These are phyloP conservation scores for Exidia glandulosa DNA, from an alignment of 768 basidiomycete species.

Conservation along the genomic window DNA sequence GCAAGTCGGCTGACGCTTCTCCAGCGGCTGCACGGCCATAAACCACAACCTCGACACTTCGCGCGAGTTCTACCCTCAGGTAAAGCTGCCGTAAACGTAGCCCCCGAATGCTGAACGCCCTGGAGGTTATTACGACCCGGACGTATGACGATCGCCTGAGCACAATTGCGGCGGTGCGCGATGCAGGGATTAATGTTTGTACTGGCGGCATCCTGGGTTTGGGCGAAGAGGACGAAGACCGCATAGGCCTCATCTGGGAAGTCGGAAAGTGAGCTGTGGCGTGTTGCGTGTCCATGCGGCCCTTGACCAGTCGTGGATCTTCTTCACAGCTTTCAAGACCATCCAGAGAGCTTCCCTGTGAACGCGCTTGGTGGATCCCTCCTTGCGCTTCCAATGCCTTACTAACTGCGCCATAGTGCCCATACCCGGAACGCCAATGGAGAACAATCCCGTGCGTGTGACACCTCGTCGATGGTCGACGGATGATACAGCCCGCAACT, in stretches of 20 bases:
- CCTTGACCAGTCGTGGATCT: background rate
- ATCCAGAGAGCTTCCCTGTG: conserved; percentile 98
- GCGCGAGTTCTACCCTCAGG: conserved; percentile 90
- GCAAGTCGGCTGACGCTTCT: background rate
- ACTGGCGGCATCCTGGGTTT: conserved; percentile 93
- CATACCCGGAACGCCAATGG: conserved; percentile 88
- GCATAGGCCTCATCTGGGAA: conserved; percentile 90
- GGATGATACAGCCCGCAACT: no score
- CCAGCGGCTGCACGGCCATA: conserved; percentile 86
- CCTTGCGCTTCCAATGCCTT: background rate
- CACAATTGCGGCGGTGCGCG: conserved; percentile 82
- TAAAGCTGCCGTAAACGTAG: conserved; percentile 22
- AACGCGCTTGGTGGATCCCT: conserved; percentile 52
- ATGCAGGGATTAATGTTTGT: conserved; percentile 94
- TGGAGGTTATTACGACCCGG: conserved; percentile 86
- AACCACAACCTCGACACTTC: conserved; percentile 99
- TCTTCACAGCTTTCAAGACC: conserved; percentile 68
- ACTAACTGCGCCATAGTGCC: conserved; percentile 40
- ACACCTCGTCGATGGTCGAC: no score
- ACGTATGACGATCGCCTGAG: conserved; percentile 88
- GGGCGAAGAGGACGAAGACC: conserved; percentile 81
- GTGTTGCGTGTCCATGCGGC: conserved; percentile 2
- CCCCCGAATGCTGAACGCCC: conserved; percentile 1
- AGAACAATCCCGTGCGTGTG: conserved; percentile 65
- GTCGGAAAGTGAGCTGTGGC: conserved; percentile 63